Evolutionary conservation across 2,329 filamentous ascomycete genomes (phyloP).

Genomic region (Xylariaceae sp.): DNA sequence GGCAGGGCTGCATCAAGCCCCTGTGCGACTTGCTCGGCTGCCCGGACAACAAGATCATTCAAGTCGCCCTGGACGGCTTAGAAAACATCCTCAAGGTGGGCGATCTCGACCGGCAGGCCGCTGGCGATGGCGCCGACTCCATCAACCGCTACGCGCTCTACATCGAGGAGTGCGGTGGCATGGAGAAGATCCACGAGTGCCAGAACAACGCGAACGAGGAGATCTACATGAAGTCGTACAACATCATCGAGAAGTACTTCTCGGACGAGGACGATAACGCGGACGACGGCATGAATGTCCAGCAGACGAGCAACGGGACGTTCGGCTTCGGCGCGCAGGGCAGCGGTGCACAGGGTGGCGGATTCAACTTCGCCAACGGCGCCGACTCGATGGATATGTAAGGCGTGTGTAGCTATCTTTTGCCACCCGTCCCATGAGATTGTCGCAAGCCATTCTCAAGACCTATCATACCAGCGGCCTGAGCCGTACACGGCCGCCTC

Average conservation of each 20-base stretch:
- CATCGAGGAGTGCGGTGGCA: constrained; percentile 96
- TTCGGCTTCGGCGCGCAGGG: constrained; percentile 77
- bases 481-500: constrained; percentile 18
- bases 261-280: constrained; percentile 96
- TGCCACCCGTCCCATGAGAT: too few relatives aligned
- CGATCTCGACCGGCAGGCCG: constrained; percentile 93
- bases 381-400: constrained; percentile 64
- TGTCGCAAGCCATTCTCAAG: too few relatives aligned
- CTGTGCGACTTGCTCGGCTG: constrained; percentile 91
- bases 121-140: constrained; percentile 64
- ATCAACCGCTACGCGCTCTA: constrained; percentile 97
- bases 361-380: constrained; percentile 85
- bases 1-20: constrained; percentile 93
- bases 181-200: constrained; percentile 99
- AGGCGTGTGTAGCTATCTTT: constrained; percentile 14
- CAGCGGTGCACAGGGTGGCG: constrained; percentile 47
- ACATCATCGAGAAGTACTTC: constrained; percentile 99
- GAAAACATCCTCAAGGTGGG: constrained; percentile 99
- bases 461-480: too few relatives aligned
- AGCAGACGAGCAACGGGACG: constrained; percentile 56
- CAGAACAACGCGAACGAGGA: constrained; percentile 99
- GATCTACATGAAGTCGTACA: constrained; percentile 99
- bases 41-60: constrained; percentile 99
- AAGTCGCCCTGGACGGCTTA: constrained; percentile 92
- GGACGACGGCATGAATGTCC: constrained; percentile 69